These are phyloP conservation scores for thale cress (Arabidopsis thaliana) DNA, from an alignment of 345 rosid genomes.

Conservation along the genomic window DNA sequence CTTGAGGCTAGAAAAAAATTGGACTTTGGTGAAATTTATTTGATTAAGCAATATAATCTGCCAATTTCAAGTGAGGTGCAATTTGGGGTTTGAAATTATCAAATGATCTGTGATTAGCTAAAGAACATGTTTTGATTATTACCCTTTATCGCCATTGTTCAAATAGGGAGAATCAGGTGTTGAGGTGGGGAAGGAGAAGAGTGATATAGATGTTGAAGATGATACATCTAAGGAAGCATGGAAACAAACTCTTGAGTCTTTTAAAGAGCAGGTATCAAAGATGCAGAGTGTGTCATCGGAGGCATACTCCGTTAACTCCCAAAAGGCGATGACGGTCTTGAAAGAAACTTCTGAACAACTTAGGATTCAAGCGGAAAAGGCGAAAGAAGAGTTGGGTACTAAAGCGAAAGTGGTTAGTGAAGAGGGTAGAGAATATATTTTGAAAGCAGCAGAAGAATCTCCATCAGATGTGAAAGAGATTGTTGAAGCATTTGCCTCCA, in stretches of 20 bases:
- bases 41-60: constrained; percentile 4
- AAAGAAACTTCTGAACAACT: constrained; percentile 74
- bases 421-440: constrained; percentile 71
- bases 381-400: constrained; percentile 62
- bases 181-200: constrained; percentile 66
- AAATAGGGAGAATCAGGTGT: constrained; percentile 59
- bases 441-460: constrained; percentile 69
- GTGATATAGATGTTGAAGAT: constrained; percentile 49
- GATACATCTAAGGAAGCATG: constrained; percentile 73
- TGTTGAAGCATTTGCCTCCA: constrained; percentile 63
- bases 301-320: constrained; percentile 70
- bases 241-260: constrained; percentile 71
- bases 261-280: constrained; percentile 79
- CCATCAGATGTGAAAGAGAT: constrained; percentile 90
- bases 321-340: constrained; percentile 62
- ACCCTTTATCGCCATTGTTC: constrained; percentile 14
- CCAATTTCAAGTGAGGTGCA: constrained; percentile 1
- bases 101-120: background rate
- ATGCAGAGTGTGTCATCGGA: constrained; percentile 78
- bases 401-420: constrained; percentile 71
- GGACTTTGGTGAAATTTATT: background rate
- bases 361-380: constrained; percentile 80
- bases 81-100: background rate
- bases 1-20: background rate
- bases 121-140: background rate